Evolutionary conservation across 208 protist species (phyloP).

Genomic region (Leishmania turanica): DNA sequence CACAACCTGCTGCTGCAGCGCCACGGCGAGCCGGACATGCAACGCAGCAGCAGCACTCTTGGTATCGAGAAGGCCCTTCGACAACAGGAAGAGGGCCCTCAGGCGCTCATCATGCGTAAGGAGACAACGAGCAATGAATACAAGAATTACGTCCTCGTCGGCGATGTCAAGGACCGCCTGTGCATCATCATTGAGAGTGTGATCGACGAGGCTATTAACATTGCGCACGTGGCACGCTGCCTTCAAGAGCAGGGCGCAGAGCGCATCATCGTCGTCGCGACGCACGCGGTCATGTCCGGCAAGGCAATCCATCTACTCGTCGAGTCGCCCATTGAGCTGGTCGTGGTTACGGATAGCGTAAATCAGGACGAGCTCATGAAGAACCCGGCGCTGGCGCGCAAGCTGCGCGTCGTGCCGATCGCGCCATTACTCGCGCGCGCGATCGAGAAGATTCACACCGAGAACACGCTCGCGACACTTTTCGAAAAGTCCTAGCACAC

Average conservation of each 20-base stretch:
- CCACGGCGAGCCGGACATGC: conserved; percentile 1
- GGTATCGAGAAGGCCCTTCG: conserved; percentile 67
- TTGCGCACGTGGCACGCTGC: conserved; percentile 54
- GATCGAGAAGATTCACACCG: conserved; percentile 89
- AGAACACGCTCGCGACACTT: conserved; percentile 73
- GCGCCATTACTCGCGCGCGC: conserved; percentile 81
- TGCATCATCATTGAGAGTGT: conserved; percentile 84
- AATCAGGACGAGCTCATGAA: conserved; percentile 78
- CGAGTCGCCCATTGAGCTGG: conserved; percentile 73
- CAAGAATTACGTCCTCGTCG: conserved; percentile 69
- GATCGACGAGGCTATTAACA: conserved; percentile 83
- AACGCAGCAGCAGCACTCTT: conserved; percentile 43
- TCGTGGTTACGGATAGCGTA: conserved; percentile 84
- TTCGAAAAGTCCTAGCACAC: conserved; percentile 59
- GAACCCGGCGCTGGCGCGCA: conserved; percentile 65
- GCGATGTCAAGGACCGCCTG: conserved; percentile 65
- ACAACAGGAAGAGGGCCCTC: conserved; percentile 56
- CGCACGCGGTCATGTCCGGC: conserved; percentile 79
- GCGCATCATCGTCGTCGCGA: conserved; percentile 74
- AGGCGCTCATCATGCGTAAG: conserved; percentile 25
- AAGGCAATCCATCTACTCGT: conserved; percentile 62
- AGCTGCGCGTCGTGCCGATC: conserved; percentile 84
- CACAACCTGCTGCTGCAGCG: conserved; percentile 8
- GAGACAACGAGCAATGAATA: conserved; percentile 27
- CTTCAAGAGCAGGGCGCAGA: conserved; percentile 63